Evolutionary conservation across 768 basidiomycete genomes (phyloP), one percentile per base, ranked within the genome.

Genomic region (Plicaturopsis crispa): DNA sequence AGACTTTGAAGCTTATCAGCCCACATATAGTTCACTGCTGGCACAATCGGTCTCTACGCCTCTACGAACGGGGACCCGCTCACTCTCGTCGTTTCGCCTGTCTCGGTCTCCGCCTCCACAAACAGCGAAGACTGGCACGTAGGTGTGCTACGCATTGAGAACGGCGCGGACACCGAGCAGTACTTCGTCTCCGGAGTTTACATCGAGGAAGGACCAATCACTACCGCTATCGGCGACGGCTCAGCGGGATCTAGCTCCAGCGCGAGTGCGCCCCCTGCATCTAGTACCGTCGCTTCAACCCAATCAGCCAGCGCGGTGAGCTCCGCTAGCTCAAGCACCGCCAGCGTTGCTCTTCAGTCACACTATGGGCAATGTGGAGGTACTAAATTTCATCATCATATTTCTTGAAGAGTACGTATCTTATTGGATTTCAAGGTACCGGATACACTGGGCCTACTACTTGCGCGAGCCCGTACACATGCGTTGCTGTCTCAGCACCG

Each of bases 41-140:
- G 58, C 17, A 76, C 70, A 1, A 73, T 78, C 36, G 75, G 75
- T 17, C 65, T 80, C 13, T 80, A 72, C 72, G 68, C 70, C 4
- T 73, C 70, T 5, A 73, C 69, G 6, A 73, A 70, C 16, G 56
- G 60, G 5, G 51, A 44, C 32, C 68, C 75, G 1, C 61, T 80
- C 35, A 59, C 54, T 33, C 67, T 73, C 49, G 75, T 79, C 36
- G 66, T 65, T 20, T 47, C 61, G 21, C 70, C 72, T 55, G 46
- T 69, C 14, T 54, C 66, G 5, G 70, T 71, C 1, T 66, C 66
- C 17, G 67, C 75, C 1, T 74, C 66, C 8, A 78, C 77, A 36
- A 75, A 78, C 57, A 75, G 73, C 14, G 70, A 59, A 22, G 75
- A 77, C 54, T 80, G 65, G 62, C 78, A 79, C 58, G 60, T 80